Base-by-base conservation (phyloP, 495 filamentous ascomycete species). In the Cryomyces antarcticus region DNA sequence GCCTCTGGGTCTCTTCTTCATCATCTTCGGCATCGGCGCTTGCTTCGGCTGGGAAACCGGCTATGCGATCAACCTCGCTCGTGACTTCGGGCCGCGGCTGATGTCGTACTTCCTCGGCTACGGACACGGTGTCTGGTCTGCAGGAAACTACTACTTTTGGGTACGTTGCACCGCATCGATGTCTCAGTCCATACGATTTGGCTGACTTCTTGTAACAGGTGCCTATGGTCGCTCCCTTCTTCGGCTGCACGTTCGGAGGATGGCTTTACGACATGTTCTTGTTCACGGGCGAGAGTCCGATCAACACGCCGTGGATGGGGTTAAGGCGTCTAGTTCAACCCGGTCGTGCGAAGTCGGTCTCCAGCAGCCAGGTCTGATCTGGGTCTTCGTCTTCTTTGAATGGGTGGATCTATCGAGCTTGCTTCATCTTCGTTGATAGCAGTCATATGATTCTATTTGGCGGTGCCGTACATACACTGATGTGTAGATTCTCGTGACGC, bases 11-110 rank as follows among this genome's bases (percentile, higher is more conserved):
- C 53, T 79, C 6, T 73, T 80, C 54, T 78, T 80, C 49, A 53
- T 77, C 17, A 65, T 80, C 30, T 77, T 92, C 51, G 74, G 74
- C 5, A 66, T 80, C 24, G 75, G 74, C 12, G 70, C 72, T 35
- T 75, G 72, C 48, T 78, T 78, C 56, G 76, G 77, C 24, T 79
- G 70, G 68, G 71, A 81, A 53, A 81, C 75, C 4, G 75, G 75
- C 2, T 80, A 77, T 57, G 73, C 76, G 3, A 75, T 80, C 31
- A 81, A 80, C 52, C 55, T 75, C 28, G 77, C 75, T 3, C 52
- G 77, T 37, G 76, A 81, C 45, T 78, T 80, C 58, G 75, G 75
- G 0, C 75, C 76, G 0, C 49, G 77, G 28, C 53, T 80, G 34
- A 65, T 75, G 37, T 62, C 65, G 4, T 80, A 72, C 50, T 62